Percentiles rank a stretch among this genome's conserved stretches.
Conservation (phyloP, 2,329 filamentous ascomycete species). For the Monilinia vaccinii-corymbosi region DNA sequence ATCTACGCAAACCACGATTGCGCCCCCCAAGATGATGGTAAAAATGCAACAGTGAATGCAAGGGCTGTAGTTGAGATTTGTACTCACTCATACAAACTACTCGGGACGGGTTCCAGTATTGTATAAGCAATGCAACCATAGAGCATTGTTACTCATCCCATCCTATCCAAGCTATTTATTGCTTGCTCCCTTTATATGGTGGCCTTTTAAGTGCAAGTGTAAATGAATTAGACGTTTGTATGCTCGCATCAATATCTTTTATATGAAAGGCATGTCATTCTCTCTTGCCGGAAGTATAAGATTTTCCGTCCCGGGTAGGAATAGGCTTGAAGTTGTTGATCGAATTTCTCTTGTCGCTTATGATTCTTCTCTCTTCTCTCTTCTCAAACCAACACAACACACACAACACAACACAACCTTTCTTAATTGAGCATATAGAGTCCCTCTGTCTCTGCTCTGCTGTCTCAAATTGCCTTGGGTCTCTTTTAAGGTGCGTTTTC, state of each 20-base stretch:
- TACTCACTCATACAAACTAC: neutral
- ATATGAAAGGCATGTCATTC: neutral
- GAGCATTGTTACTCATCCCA: neutral
- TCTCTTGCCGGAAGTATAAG: neutral
- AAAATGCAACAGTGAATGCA: neutral
- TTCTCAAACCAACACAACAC: neutral
- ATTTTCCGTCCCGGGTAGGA: neutral
- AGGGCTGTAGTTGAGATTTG: neutral
- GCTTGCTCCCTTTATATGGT: neutral
- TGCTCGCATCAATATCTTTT: neutral
- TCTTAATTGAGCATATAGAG: neutral
- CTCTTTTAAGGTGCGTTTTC: neutral
- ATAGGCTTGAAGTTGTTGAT: neutral
- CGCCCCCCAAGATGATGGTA: neutral
- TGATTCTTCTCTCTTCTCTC: neutral
- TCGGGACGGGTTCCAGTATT: too few species aligned
- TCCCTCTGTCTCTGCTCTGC: neutral
- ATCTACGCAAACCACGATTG: neutral
- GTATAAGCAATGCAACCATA: fast-evolving
- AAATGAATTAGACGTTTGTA: neutral
- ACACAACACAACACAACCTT: neutral
- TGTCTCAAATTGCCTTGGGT: neutral
- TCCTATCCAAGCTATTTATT: too few species aligned
- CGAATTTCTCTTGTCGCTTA: neutral
- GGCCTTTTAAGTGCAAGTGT: neutral